Base-by-base conservation (phyloP, 305 asterid species). In the Fraxinus albicans region DNA sequence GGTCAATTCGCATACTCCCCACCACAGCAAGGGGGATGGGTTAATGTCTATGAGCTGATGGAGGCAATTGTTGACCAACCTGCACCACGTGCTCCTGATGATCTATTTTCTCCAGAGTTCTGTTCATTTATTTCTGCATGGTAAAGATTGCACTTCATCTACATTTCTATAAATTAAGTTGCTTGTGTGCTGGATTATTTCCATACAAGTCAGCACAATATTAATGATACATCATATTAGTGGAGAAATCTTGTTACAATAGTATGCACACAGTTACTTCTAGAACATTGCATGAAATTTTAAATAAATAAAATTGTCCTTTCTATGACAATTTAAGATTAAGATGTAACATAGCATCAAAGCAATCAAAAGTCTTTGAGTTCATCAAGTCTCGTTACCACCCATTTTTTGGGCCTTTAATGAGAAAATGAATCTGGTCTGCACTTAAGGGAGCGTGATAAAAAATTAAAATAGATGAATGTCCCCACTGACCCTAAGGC, bases 61-160 rank as follows among this genome's bases (percentile, higher is more conserved):
- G 95, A 88, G 80, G 84, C 97, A 40, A 96, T 96, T 35, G 98
- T 96, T 78, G 97, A 90, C 82, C 89, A 92, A 76, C 97, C 98
- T 4, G 88, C 89, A 40, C 99, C 99, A 63, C 84, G 90, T 44
- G 92, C 99, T 63, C 95, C 98, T 76, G 82, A 97, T 9, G 97
- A 94, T 85, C 84, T 81, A 80, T 96, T 90, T 87, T 93, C 99
- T 50, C 92, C 95, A 7, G 93, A 96, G 85, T 94, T 96, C 84
- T 94, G 98, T 81, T 96, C 99, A 4, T 96, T 96, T 83, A 96
- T 96, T 65, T 88, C 94, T 84, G 91, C 98, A 73, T 96, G 99
- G 99, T 96, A 95, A 47, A 79, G 81, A 73, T 10, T 82, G 38
- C 35, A 42, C 83, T 63, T 8, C 42, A 55, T 31, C 82, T 75